Conservation (phyloP, 257 asterid genomes). For the Nicotiana benthamiana region DNA sequence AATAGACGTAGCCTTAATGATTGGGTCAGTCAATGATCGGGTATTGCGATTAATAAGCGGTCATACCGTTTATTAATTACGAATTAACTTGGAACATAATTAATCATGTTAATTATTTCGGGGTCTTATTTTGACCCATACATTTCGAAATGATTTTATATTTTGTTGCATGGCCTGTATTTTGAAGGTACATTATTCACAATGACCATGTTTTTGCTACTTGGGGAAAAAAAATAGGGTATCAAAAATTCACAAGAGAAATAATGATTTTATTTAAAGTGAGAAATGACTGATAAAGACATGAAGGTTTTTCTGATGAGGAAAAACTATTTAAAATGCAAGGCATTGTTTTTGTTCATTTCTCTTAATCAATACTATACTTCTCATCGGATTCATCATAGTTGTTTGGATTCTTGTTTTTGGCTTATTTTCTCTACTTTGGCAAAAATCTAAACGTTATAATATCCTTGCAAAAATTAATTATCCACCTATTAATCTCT, state of each 20-base stretch:
- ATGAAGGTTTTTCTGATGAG: slow-evolving; percentile 19
- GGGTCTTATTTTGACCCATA: too few species aligned
- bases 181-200: background rate
- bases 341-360: slow-evolving; percentile 7
- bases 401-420: slow-evolving; percentile 16
- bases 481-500: background rate
- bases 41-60: too few species aligned
- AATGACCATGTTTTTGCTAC: background rate
- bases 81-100: too few species aligned
- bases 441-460: background rate
- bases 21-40: too few species aligned
- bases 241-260: slow-evolving; percentile 7
- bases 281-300: slow-evolving; percentile 41
- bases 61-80: too few species aligned
- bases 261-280: slow-evolving; percentile 11
- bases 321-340: slow-evolving; percentile 18
- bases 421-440: background rate
- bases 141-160: too few species aligned
- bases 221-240: background rate
- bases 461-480: background rate
- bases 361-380: background rate
- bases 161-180: background rate
- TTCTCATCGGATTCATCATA: background rate
- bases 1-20: too few species aligned
- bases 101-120: too few species aligned